Conservation (phyloP, 1,139 yeast species). For the Kurtzmaniella quercitrusa region DNA sequence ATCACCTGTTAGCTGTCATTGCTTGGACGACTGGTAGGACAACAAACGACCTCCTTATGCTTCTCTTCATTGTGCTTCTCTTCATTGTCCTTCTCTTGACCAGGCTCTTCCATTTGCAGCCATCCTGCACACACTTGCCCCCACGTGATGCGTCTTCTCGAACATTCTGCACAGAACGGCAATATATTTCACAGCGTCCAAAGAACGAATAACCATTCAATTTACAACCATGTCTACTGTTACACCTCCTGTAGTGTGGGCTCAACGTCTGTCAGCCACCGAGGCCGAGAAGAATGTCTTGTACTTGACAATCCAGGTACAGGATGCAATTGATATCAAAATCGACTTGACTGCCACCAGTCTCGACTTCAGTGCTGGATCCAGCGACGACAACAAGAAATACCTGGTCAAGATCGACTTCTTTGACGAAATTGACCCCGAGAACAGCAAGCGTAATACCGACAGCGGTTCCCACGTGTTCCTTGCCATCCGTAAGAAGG, state of each 20-base stretch:
- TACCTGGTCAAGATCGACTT: constrained; percentile 68
- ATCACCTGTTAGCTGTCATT: too few relatives aligned
- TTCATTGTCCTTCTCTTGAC: too few relatives aligned
- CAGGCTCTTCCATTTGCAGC: too few relatives aligned
- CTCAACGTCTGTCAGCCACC: constrained; percentile 80
- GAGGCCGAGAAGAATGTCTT: constrained; percentile 73
- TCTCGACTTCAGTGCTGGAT: constrained; percentile 56
- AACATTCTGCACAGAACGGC: not conserved
- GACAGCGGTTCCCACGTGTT: constrained; percentile 64
- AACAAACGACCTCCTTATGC: too few relatives aligned
- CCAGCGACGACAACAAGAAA: constrained; percentile 39
- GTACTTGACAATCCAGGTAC: constrained; percentile 68
- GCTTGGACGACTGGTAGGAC: too few relatives aligned
- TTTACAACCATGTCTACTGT: constrained; percentile 5
- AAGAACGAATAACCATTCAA: not conserved
- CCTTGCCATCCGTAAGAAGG: constrained; percentile 69
- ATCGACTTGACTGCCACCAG: constrained; percentile 57
- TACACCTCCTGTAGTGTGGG: constrained; percentile 68
- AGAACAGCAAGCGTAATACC: constrained; percentile 57
- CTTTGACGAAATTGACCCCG: constrained; percentile 66
- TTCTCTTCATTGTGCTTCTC: too few relatives aligned
- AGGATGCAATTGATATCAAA: constrained; percentile 63
- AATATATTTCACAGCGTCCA: not conserved
- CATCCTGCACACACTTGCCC: not conserved
- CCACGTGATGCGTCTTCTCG: not conserved